These are phyloP conservation scores for Cladosporium halotolerans DNA, from an alignment of 2,329 filamentous ascomycete species.

Conservation along the genomic window DNA sequence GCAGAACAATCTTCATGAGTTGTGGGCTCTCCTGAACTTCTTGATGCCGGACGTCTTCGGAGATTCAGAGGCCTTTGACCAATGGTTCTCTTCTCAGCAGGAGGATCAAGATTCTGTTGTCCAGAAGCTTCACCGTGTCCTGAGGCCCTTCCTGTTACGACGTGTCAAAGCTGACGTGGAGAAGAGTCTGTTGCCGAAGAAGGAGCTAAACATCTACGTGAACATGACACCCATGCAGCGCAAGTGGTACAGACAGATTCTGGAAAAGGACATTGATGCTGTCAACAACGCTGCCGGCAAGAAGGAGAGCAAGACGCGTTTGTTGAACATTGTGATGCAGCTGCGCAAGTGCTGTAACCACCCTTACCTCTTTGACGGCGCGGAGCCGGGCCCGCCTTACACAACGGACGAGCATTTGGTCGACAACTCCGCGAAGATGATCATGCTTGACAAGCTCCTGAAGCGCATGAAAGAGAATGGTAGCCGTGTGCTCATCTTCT, in stretches of 20 bases:
- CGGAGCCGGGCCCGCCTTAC: conserved; percentile 93
- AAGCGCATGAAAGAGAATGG: conserved; percentile 76
- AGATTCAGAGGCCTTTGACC: conserved; percentile 91
- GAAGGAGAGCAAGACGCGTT: conserved; percentile 91
- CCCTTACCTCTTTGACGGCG: conserved; percentile 94
- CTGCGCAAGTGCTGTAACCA: conserved; percentile 98
- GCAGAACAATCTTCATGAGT: conserved; percentile 95
- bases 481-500: conserved; percentile 96
- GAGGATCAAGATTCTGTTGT: conserved; percentile 92
- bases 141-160: conserved; percentile 87
- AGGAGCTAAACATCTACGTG: conserved; percentile 93
- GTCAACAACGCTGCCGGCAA: conserved; percentile 96
- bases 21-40: conserved; percentile 97
- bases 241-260: conserved; percentile 98
- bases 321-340: conserved; percentile 99
- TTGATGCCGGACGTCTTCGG: conserved; percentile 96
- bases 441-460: conserved; percentile 87
- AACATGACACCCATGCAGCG: conserved; percentile 99
- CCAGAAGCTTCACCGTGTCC: conserved; percentile 86
- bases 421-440: conserved; percentile 94
- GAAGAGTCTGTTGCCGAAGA: conserved; percentile 94
- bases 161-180: conserved; percentile 97
- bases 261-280: conserved; percentile 98
- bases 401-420: conserved; percentile 96
- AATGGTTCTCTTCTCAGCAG: conserved; percentile 92